Evolutionary conservation across 2,329 filamentous ascomycete species (phyloP).

Genomic region (Pseudovirgaria hyperparasitica): DNA sequence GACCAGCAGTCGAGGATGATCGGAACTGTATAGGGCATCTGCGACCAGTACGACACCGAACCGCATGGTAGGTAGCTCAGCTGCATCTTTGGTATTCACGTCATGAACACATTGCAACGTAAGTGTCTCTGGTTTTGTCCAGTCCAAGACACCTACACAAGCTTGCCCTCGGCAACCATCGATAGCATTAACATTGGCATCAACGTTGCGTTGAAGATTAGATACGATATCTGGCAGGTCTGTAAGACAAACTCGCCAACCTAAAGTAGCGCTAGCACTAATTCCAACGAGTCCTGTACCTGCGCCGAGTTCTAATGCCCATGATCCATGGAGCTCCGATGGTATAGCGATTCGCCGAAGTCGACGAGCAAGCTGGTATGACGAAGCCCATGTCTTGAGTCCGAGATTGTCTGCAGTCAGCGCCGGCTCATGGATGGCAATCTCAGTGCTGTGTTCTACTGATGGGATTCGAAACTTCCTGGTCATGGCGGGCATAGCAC

Average conservation of each 20-base stretch:
- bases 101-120: slow-evolving; percentile 7
- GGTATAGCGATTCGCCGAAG: slow-evolving; percentile 32
- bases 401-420: slow-evolving; percentile 81
- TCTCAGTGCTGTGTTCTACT: slow-evolving; percentile 36
- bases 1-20: slow-evolving; percentile 65
- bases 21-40: slow-evolving; percentile 75
- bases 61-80: slow-evolving; percentile 1
- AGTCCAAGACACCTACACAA: slow-evolving; percentile 58
- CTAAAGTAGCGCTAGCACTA: slow-evolving; percentile 63
- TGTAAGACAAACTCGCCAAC: slow-evolving; percentile 56
- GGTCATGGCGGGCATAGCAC: slow-evolving; percentile 50
- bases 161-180: slow-evolving; percentile 42
- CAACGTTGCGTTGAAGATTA: slow-evolving; percentile 66
- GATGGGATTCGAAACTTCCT: slow-evolving; percentile 47
- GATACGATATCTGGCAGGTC: slow-evolving; percentile 74
- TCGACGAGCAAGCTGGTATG: slow-evolving; percentile 68
- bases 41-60: slow-evolving; percentile 62
- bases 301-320: slow-evolving; percentile 67
- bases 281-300: slow-evolving; percentile 87
- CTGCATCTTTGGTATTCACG: background rate
- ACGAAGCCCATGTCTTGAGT: slow-evolving; percentile 91
- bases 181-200: slow-evolving; percentile 48
- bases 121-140: slow-evolving; percentile 47
- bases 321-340: slow-evolving; percentile 4
- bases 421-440: slow-evolving; percentile 73